Evolutionary conservation across 495 filamentous ascomycete species (phyloP).

Genomic region (Pseudoneurospora amorphoporcata): DNA sequence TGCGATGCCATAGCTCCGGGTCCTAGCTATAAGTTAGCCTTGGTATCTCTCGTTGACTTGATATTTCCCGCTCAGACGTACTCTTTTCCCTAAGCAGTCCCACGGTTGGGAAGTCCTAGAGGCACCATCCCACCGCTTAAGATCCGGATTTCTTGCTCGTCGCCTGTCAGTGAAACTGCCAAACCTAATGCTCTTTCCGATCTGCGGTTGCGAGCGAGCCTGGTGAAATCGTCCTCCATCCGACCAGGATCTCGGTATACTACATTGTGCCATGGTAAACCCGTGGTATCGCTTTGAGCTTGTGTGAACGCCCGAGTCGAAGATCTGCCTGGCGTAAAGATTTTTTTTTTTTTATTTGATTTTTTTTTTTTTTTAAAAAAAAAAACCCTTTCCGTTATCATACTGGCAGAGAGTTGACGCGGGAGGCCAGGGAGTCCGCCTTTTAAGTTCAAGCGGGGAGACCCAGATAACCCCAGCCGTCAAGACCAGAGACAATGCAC

Average conservation of each 20-base stretch:
- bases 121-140: slow-evolving; percentile 49
- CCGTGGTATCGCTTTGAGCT: background rate
- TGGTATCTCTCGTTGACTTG: background rate
- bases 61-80: slow-evolving; percentile 17
- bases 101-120: slow-evolving; percentile 36
- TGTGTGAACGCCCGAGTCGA: background rate
- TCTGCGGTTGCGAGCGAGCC: background rate
- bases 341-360: no score
- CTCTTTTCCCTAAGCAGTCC: slow-evolving; percentile 41
- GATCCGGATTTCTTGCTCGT: slow-evolving; percentile 10
- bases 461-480: background rate
- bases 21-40: slow-evolving; percentile 30
- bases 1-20: slow-evolving; percentile 50
- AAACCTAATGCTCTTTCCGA: background rate
- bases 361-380: no score
- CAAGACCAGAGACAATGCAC: background rate
- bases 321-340: background rate
- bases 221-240: background rate
- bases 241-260: background rate
- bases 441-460: background rate
- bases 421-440: background rate
- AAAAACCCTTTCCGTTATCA: background rate
- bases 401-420: background rate
- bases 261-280: background rate
- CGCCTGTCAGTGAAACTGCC: slow-evolving; percentile 12